Percentiles rank a stretch among this genome's conserved stretches.
Conservation (phyloP, 768 basidiomycete genomes). For the Amyloporia xantha region DNA sequence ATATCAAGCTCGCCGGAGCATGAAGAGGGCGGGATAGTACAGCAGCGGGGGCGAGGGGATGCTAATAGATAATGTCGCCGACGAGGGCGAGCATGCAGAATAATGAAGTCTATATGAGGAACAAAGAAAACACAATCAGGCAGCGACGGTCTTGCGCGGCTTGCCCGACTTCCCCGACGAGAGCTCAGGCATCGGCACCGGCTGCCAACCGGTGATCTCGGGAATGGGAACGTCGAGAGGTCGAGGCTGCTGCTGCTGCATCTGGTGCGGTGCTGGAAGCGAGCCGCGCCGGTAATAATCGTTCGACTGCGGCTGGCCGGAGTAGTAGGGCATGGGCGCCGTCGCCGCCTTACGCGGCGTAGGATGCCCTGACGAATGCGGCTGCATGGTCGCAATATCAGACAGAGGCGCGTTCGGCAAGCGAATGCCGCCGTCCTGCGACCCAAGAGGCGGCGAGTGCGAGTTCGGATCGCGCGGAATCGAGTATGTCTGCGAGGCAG, state of each 20-base stretch:
- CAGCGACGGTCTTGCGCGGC: conserved; percentile 11
- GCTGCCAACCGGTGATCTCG: conserved; percentile 32
- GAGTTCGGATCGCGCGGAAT: conserved; percentile 45
- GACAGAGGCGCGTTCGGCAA: conserved; percentile 67
- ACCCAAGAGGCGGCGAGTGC: conserved; percentile 27
- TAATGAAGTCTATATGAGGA: neutral
- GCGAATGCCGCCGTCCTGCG: conserved; percentile 55
- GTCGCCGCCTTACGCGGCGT: conserved; percentile 25
- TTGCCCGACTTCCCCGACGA: conserved; percentile 16
- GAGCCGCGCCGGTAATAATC: conserved; percentile 24
- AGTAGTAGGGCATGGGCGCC: conserved; percentile 20
- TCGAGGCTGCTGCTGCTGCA: conserved; percentile 5
- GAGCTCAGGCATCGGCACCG: conserved; percentile 24
- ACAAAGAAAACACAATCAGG: neutral
- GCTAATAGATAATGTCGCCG: neutral
- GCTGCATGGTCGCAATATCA: conserved; percentile 52
- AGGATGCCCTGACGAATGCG: conserved; percentile 11
- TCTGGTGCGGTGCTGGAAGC: conserved; percentile 13
- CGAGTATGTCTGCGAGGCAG: conserved; percentile 50
- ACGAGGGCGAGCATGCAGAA: neutral
- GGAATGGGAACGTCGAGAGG: conserved; percentile 17
- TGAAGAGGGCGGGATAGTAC: neutral
- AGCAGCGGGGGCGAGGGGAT: neutral
- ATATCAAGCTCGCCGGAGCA: conserved; percentile 10
- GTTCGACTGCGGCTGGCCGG: conserved; percentile 11